Base-by-base conservation (phyloP, 441 rosid genomes). In the Erodium trifolium region DNA sequence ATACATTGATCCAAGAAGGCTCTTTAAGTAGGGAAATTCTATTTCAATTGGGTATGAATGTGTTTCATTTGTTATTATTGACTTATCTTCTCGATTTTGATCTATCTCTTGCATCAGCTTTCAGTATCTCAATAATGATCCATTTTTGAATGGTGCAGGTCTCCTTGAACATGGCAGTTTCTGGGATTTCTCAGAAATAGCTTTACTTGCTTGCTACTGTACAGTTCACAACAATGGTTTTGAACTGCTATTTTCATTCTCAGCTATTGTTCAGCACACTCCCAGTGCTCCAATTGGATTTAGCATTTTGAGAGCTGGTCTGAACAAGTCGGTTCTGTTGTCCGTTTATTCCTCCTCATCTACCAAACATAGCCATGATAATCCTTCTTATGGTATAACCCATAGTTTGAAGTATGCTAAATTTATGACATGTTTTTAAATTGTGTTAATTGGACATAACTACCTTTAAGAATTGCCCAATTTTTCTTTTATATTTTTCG, bases 251-350 rank as follows among this genome's bases (percentile, higher is more conserved):
- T 90, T 86, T 85, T 95, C 99, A 72, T 91, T 92, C 82, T 95
- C 99, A 3, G 93, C 96, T 68, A 88, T 95, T 70, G 81, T 95
- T 78, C 89, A 87, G 73, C 95, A 95, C 78, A 89, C 96, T 35
- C 92, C 98, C 47, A 81, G 95, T 76, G 86, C 90, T 77, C 99
- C 99, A 63, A 41, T 92, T 73, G 98, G 98, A 72, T 95, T 95
- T 86, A 83, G 98, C 82, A 92, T 95, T 78, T 83, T 95, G 84
- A 88, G 87, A 85, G 99, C 98, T 72, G 99, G 98, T 78, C 91
- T 95, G 78, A 95, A 82, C 81, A 95, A 95, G 82, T 95, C 99
- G 69, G 98, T 95, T 73, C 89, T 95, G 80, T 76, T 92, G 86
- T 90, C 99, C 3, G 98, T 95, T 77, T 92, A 83, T 81, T 79